These are phyloP conservation scores for Nemania sp. DNA, from an alignment of 2,329 filamentous ascomycete species.

Conservation along the genomic window DNA sequence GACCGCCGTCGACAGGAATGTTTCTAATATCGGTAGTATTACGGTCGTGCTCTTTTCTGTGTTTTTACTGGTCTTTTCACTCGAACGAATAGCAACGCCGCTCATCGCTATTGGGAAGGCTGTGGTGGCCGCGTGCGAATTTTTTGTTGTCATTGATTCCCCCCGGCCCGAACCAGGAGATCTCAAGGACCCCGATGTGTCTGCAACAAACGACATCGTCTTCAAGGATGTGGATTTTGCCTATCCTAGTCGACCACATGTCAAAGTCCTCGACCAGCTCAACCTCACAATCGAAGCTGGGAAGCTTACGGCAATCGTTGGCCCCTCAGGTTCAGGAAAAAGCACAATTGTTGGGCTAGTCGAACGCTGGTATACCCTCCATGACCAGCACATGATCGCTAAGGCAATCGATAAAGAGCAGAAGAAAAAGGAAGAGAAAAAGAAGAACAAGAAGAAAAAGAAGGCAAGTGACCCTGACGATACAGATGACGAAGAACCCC, in stretches of 20 bases:
- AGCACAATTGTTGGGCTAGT: slow-evolving; percentile 79
- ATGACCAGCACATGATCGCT: slow-evolving; percentile 64
- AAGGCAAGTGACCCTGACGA: slow-evolving; percentile 50
- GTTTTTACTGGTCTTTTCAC: slow-evolving; percentile 67
- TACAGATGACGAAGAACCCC: slow-evolving; percentile 44
- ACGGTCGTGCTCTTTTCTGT: slow-evolving; percentile 69
- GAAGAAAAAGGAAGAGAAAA: slow-evolving; percentile 56
- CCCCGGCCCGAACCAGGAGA: slow-evolving; percentile 56
- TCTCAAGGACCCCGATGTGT: slow-evolving; percentile 62
- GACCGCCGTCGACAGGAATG: slow-evolving; percentile 59
- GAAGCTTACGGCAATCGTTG: slow-evolving; percentile 79
- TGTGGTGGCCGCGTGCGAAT: slow-evolving; percentile 68
- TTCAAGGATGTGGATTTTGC: slow-evolving; percentile 77
- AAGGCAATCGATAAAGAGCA: slow-evolving; percentile 63
- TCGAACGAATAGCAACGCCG: slow-evolving; percentile 69
- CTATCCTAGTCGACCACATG: slow-evolving; percentile 75
- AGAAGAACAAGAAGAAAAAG: slow-evolving; percentile 51
- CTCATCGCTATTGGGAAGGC: slow-evolving; percentile 70
- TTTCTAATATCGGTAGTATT: slow-evolving; percentile 65
- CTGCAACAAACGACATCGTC: slow-evolving; percentile 65
- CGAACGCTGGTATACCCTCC: slow-evolving; percentile 77
- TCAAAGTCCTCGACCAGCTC: slow-evolving; percentile 72
- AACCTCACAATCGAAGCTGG: slow-evolving; percentile 70
- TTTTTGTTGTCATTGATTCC: slow-evolving; percentile 67
- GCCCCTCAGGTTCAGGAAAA: slow-evolving; percentile 79